Evolutionary conservation across 179 eudicot species (phyloP), one percentile per base, ranked within the genome.

Genomic region (Corrigiola litoralis): DNA sequence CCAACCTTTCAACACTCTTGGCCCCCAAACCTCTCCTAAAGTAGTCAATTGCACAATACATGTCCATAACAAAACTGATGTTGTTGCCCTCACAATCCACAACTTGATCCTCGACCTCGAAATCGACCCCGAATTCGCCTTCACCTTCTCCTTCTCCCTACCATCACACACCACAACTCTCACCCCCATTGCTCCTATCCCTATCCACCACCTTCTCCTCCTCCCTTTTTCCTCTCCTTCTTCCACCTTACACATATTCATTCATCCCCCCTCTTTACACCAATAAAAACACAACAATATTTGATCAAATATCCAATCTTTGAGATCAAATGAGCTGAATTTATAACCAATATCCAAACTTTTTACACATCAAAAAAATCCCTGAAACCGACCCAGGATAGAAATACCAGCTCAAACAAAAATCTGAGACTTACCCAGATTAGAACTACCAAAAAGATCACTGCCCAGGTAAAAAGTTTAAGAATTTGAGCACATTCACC

Each of bases 41-140:
- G 95, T 79, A 1, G 88, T 86, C 66, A 90, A 72, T 75, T 88
- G 92, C 50, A 88, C 92, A 48, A 90, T 50, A 72, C 97, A 90
- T 69, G 97, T 90, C 97, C 97, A 90, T 29, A 91, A 33, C 72
- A 91, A 64, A 60, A 91, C 64, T 52, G 90, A 80, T 0, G 94
- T 88, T 3, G 87, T 89, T 3, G 89, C 96, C 51, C 94, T 80
- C 10, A 91, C 81, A 79, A 89, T 83, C 97, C 97, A 91, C 5
- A 83, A 54, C 81, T 91, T 91, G 87, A 84, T 81, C 63, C 68
- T 77, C 6, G 92, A 78, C 74, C 81, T 60, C 13, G 65, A 74
- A 37, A 41, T 32, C 12, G 56, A 58, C 17, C 37, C n/a, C 14
- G 51, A 70, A 58, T 34, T 50, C 17, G 64, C 77, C 63, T 75